These are phyloP conservation scores for Chionographis japonica DNA, from an alignment of 106 monocot species.

Conservation along the genomic window DNA sequence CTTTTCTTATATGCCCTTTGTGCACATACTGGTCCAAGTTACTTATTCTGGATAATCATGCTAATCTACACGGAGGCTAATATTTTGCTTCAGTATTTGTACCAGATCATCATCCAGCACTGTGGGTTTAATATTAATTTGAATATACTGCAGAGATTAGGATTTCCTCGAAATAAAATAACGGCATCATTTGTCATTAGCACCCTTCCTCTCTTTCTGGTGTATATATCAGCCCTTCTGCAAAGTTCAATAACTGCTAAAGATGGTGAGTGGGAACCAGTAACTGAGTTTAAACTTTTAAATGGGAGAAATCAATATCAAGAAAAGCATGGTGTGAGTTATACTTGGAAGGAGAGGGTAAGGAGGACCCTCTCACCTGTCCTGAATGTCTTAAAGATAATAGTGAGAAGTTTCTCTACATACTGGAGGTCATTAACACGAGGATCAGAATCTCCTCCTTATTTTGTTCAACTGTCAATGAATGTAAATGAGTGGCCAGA, in stretches of 20 bases:
- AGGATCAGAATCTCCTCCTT: constrained; percentile 92
- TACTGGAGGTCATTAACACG: constrained; percentile 90
- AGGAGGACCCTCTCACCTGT: constrained; percentile 37
- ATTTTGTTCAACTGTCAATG: constrained; percentile 93
- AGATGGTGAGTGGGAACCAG: constrained; percentile 85
- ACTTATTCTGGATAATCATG: constrained; percentile 86
- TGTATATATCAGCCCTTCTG: constrained; percentile 78
- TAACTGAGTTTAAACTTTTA: constrained; percentile 57
- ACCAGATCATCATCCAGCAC: constrained; percentile 95
- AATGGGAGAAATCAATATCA: constrained; percentile 24
- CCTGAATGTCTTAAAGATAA: constrained; percentile 32
- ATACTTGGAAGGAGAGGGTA: constrained; percentile 35
- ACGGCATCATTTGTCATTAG: constrained; percentile 82
- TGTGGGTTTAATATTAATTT: constrained; percentile 56
- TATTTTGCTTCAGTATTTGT: constrained; percentile 86
- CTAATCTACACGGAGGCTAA: constrained; percentile 88
- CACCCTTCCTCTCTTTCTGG: constrained; percentile 81
- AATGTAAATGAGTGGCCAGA: constrained; percentile 82
- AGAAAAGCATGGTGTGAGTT: constrained; percentile 16
- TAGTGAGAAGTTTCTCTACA: constrained; percentile 51
- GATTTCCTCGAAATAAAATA: constrained; percentile 75
- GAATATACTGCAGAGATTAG: constrained; percentile 50
- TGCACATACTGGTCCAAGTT: constrained; percentile 89
- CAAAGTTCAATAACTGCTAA: constrained; percentile 95
- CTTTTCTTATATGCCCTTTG: constrained; percentile 96